These are phyloP conservation scores for Cyamopsis tetragonoloba DNA, from an alignment of 306 rosid genomes.

Conservation along the genomic window DNA sequence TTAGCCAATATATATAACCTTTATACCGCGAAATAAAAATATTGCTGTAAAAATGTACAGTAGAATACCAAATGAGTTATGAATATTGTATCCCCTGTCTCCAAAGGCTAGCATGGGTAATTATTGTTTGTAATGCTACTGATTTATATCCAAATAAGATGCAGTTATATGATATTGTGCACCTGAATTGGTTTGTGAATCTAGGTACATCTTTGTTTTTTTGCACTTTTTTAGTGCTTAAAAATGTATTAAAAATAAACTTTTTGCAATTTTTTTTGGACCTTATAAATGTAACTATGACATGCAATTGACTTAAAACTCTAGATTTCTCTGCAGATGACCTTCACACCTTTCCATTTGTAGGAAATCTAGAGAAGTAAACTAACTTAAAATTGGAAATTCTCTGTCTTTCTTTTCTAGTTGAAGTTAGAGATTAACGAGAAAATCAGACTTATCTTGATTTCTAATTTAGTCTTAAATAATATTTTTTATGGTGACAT, in stretches of 20 bases:
- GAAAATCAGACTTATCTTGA: constrained; percentile 56
- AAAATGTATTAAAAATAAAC: not conserved
- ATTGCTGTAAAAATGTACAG: not conserved
- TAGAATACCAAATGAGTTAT: not conserved
- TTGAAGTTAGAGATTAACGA: constrained; percentile 54
- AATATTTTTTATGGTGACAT: no score
- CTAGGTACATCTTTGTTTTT: not conserved
- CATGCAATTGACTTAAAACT: no score
- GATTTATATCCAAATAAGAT: not conserved
- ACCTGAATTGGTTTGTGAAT: not conserved
- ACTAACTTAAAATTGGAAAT: constrained; percentile 14
- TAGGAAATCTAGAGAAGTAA: not conserved
- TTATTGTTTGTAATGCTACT: not conserved
- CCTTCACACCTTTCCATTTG: no score
- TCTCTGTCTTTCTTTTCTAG: constrained; percentile 34
- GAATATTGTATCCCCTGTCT: not conserved
- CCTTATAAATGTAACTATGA: no score
- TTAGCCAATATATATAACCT: no score
- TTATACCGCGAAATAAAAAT: not conserved
- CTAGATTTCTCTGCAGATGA: no score
- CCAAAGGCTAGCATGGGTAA: not conserved
- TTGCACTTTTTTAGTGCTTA: not conserved
- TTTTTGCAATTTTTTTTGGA: no score
- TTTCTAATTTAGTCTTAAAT: no score
- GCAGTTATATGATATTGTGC: not conserved